These are phyloP conservation scores for Claviceps maximensis DNA, from an alignment of 2,329 filamentous ascomycete genomes.

Conservation along the genomic window DNA sequence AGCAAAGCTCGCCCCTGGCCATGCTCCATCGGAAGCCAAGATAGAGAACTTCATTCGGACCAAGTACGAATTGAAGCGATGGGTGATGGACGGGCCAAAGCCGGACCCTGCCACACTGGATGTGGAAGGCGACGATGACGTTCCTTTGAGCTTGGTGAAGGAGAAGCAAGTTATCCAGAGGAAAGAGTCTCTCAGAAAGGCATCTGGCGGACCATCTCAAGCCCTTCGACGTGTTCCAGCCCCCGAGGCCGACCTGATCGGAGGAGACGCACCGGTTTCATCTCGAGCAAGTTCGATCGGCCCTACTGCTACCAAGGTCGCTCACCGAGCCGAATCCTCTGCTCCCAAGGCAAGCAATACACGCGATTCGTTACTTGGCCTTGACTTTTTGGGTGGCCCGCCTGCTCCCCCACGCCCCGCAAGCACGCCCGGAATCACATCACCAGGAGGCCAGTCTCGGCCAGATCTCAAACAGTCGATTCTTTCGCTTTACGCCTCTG, in stretches of 20 bases:
- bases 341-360: constrained; percentile 56
- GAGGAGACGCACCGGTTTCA: constrained; percentile 55
- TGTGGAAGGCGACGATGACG: constrained; percentile 74
- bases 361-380: constrained; percentile 79
- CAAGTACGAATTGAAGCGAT: constrained; percentile 97
- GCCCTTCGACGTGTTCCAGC: constrained; percentile 21
- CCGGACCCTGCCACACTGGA: constrained; percentile 86
- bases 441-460: constrained; percentile 53
- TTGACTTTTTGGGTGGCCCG: constrained; percentile 79
- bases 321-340: constrained; percentile 48
- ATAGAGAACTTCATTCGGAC: constrained; percentile 99
- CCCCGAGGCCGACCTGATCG: constrained; percentile 67
- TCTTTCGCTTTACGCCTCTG: constrained; percentile 80
- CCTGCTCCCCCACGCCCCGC: constrained; percentile 66
- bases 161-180: constrained; percentile 52
- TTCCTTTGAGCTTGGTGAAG: constrained; percentile 48
- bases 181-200: constrained; percentile 48
- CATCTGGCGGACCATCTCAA: constrained; percentile 33
- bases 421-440: constrained; percentile 58
- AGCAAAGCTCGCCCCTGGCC: constrained; percentile 77
- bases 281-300: constrained; percentile 63
- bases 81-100: constrained; percentile 96
- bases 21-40: constrained; percentile 90
- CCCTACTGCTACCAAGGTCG: constrained; percentile 43
- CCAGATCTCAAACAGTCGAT: constrained; percentile 97